Evolutionary conservation across 192 early-diverging fungal genomes (phyloP), one percentile per base, ranked within the genome.

Genomic region (Coemansia sp.): DNA sequence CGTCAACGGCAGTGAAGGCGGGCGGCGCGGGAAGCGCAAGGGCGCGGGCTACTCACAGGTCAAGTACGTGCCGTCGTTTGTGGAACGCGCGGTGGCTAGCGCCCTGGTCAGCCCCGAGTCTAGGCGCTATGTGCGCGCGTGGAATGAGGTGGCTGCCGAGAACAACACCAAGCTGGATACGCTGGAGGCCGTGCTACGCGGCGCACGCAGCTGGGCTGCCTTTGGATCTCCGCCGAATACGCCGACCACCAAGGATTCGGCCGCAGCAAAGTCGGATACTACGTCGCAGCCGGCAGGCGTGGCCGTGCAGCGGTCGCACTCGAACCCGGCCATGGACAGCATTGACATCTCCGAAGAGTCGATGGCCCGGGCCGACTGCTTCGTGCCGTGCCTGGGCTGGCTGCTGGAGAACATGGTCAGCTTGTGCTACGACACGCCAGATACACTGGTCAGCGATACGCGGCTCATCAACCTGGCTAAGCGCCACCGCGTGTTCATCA

Each of bases 361-460:
- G 36, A 65, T 68, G 56, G 33, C 59, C 7, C 57, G 61, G 0
- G 63, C 63, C 0, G 56, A 59, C 50, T 65, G 74, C 12, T 48
- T 85, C 19, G 85, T 83, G 7, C 83, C 84, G 6, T 77, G 81
- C 36, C 29, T 88, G n/a, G 84, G 79, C 7, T 88, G 85, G 85
- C 57, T 88, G 41, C 66, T 88, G 38, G 82, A 85, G 45, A 80
- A 82, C 22, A 80, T 85, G 77, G 44, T 85, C 28, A 81, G 84
- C 50, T 54, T 84, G 35, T 85, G 84, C 70, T 80, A 82, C 33
- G 78, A 80, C 46, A 72, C 79, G 14, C 78, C 80, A 0, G 79
- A 84, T 44, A 65, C 74, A 26, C 56, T 80, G 30, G 69, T 74
- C 27, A 73, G 69, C 21, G 74, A 75, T 11, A 71, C 81, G 8